These are phyloP conservation scores for Fraxinus latifolia DNA, from an alignment of 305 asterid species.

Conservation along the genomic window DNA sequence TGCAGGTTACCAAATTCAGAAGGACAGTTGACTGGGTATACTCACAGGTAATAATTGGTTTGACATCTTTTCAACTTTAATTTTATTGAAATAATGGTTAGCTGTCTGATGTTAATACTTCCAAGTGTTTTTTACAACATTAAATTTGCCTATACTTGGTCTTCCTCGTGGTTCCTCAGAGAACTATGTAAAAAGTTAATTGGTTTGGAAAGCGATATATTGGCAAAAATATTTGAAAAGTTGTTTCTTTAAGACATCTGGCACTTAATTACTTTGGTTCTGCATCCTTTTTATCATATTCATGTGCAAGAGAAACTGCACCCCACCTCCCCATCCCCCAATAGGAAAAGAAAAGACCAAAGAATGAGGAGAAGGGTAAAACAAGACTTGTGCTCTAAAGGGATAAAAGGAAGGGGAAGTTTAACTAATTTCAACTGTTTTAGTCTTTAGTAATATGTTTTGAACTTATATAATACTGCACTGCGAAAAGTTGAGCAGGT, in stretches of 20 bases:
- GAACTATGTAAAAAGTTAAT: background rate
- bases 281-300: background rate
- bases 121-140: background rate
- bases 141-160: background rate
- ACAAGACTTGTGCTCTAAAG: background rate
- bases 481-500: conserved; percentile 71
- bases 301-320: background rate
- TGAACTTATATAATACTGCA: conserved; percentile 39
- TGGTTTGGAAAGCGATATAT: background rate
- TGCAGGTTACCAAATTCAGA: conserved; percentile 67
- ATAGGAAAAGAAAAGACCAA: background rate
- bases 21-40: conserved; percentile 61
- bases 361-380: background rate
- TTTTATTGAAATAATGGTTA: background rate
- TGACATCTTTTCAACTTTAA: background rate
- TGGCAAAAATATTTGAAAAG: background rate
- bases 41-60: conserved; percentile 55
- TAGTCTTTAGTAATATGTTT: conserved; percentile 5
- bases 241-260: background rate
- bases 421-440: background rate
- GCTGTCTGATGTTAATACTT: background rate
- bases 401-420: background rate
- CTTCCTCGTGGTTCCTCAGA: background rate
- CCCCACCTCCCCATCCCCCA: background rate
- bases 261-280: background rate